A percentile compares a stretch with the other conserved stretches of the same genome.
Conservation (phyloP, 108 stramenopile species). For the Fragilaria crotonensis region DNA sequence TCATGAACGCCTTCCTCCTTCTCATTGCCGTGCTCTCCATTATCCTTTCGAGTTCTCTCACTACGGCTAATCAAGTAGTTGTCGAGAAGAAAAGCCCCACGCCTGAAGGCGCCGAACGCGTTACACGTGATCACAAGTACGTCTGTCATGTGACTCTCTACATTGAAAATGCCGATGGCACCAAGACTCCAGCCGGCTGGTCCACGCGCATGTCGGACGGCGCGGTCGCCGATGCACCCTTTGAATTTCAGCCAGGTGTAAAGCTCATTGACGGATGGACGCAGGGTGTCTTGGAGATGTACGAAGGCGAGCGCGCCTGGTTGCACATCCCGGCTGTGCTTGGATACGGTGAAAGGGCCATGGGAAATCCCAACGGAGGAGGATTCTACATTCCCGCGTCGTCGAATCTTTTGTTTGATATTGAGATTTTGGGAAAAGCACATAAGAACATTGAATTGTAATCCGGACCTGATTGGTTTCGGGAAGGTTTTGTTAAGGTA, state of each 20-base stretch:
- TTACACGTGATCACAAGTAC: slow-evolving; percentile 28
- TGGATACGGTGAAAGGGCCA: slow-evolving; percentile 42
- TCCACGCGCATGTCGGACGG: slow-evolving; percentile 49
- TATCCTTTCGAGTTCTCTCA: too few relatives aligned
- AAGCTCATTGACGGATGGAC: slow-evolving; percentile 57
- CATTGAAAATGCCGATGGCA: slow-evolving; percentile 41
- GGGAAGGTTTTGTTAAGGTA: too few relatives aligned
- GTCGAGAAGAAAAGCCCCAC: slow-evolving; percentile 9
- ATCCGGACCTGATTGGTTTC: too few relatives aligned
- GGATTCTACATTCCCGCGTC: slow-evolving; percentile 58
- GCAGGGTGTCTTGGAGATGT: slow-evolving; percentile 54
- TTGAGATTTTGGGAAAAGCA: slow-evolving; percentile 53
- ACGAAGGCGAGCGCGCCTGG: slow-evolving; percentile 52
- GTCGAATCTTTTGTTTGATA: slow-evolving; percentile 56
- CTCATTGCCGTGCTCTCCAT: too few relatives aligned
- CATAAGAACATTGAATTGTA: too few relatives aligned
- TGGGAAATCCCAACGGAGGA: slow-evolving; percentile 37
- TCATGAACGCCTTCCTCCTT: too few relatives aligned
- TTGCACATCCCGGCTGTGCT: slow-evolving; percentile 37
- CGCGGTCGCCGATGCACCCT: slow-evolving; percentile 36
- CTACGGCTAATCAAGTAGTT: too few relatives aligned
- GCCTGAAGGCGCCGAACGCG: slow-evolving; percentile 25
- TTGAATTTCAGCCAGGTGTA: slow-evolving; percentile 55
- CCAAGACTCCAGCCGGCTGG: slow-evolving; percentile 48
- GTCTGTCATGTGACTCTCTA: slow-evolving; percentile 46